Conservation (phyloP, 148 eudicot genomes). For the Fagopyrum tataricum region DNA sequence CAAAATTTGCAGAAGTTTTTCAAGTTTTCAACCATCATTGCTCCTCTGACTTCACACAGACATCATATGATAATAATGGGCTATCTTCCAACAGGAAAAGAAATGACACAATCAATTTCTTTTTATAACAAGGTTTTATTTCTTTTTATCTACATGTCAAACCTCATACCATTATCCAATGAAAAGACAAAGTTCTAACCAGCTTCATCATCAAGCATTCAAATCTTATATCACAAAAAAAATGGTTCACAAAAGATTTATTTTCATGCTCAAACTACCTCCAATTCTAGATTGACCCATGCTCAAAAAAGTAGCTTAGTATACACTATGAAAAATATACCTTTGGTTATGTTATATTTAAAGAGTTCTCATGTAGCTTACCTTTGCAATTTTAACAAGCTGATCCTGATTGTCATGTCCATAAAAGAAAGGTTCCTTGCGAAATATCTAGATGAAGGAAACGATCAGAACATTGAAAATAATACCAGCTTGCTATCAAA, state of each 20-base stretch:
- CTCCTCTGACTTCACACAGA: background rate
- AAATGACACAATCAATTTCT: background rate
- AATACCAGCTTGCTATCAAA: background rate
- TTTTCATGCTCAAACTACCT: background rate
- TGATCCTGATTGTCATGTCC: constrained; percentile 90
- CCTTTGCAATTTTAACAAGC: constrained; percentile 87
- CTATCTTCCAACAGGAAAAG: background rate
- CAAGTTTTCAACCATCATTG: background rate
- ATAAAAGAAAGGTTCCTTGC: constrained; percentile 85
- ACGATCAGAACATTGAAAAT: background rate
- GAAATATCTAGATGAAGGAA: constrained; percentile 51
- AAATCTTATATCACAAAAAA: no score
- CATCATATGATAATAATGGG: background rate
- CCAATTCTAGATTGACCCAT: no score
- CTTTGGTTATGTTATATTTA: no score
- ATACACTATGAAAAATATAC: no score
- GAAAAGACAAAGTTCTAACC: background rate
- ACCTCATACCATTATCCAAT: background rate
- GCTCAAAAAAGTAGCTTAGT: no score
- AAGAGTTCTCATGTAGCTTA: constrained; percentile 19
- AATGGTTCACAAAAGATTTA: background rate
- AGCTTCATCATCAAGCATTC: background rate
- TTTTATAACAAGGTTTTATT: background rate
- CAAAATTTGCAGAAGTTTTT: background rate
- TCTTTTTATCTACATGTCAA: background rate